Evolutionary conservation across 2,329 filamentous ascomycete genomes (phyloP), one percentile per base, ranked within the genome.

Genomic region (Microthyrium microscopicum): DNA sequence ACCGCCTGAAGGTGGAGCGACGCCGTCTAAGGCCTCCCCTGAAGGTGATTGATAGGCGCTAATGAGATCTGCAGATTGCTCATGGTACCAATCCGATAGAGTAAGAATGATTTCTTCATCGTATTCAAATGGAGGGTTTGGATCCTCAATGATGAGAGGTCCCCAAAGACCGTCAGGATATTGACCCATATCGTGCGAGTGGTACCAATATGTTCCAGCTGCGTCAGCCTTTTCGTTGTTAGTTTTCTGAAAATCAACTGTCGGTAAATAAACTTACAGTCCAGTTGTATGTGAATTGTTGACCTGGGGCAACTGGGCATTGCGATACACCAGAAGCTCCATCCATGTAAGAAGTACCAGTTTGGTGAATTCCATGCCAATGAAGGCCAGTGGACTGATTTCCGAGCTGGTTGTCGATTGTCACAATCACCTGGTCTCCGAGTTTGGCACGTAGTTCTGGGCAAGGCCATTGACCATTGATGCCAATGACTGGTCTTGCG

Each of bases 401-500:
- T 5, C 67, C 68, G 5, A 78, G 58, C 18, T 58, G 53, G 48
- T 78, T 78, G 39, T 60, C 53, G 27, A 69, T 60, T 35, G 71
- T 69, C 38, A 77, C 56, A 38, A 75, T 48, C 33, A 77, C 42
- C 13, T 57, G 61, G 46, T 81, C 76, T 38, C 75, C 75, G 30
- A 73, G 57, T 30, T 64, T 64, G 24, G 68, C 74, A 33, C 68
- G 62, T 36, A 83, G 73, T 17, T 56, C 52, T 1, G 81, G 80
- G 34, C 77, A 65, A 2, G 80, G 81, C 76, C 79, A 84, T 55
- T 74, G 52, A 4, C 69, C 70, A 46, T 89, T 89, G 56, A 89
- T 77, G 29, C 76, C 77, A 47, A 87, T 80, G 4, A 69, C 68
- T 12, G 72, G 65, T 22, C 79, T 66, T 39, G 64, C 64, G 37